Evolutionary conservation across 164 flowering plant genomes (phyloP), one percentile per base, ranked within the genome.

Genomic region (Warburgia ugandensis): DNA sequence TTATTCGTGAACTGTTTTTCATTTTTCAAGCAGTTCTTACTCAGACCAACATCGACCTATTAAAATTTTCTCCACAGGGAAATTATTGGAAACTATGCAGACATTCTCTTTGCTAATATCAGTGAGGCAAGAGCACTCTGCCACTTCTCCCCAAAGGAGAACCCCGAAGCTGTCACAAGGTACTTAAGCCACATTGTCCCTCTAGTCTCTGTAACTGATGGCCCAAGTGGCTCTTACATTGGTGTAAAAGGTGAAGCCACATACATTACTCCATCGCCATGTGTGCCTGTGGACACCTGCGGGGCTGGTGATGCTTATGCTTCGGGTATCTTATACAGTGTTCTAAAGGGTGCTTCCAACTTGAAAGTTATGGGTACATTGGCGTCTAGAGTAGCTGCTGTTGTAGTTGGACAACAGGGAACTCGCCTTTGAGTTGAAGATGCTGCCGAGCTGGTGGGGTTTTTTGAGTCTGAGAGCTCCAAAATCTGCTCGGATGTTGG

Each of bases 291-390:
- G 7, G 98, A 92, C 64, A 92, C 96, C 21, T 87, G 95, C 62
- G 98, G 98, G 5, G 98, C 98, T 17, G 98, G 98, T 2, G 98
- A 92, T 69, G 95, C 96, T 19, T 92, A 92, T 56, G 98, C 98
- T 8, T 80, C 96, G 6, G 98, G 98, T 41, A 72, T 92, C 45
- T 50, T 92, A 38, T 92, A 85, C 31, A 79, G 94, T 42, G 60
- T 92, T 51, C 62, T 85, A 29, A 63, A 76, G 9, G 95, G 96
- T 2, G 76, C 63, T 2, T 78, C 86, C 5, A 89, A 92, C 65
- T 54, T 83, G 57, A 83, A 76, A 64, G 80, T 79, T 19, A 80
- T 92, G 76, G 96, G 98, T 29, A 25, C 73, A 12, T 59, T 87
- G 41, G 98, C 96, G 2, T 71, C 98, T 48, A 80, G 69, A 67